phyloP scores from a whole-genome alignment of 352 stramenopile species.

The Globisporangium camurandrum region DNA sequence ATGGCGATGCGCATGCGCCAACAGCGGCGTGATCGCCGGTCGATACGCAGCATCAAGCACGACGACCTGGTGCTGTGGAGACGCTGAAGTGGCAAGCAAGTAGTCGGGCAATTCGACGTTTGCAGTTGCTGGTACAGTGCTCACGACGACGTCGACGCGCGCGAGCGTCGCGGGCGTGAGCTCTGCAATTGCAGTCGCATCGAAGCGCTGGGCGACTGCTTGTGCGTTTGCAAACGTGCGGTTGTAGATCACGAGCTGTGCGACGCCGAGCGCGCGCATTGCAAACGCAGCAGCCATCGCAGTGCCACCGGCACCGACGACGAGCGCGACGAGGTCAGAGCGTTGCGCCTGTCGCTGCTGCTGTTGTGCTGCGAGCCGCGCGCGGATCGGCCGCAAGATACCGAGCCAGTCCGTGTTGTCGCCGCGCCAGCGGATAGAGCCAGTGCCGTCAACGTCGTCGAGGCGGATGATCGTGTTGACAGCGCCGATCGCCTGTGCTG shows the following conservation, averaged over 20 bases:
- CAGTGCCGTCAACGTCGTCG: conserved; percentile 33
- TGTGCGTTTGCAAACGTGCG: conserved; percentile 91
- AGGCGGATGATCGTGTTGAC: conserved; percentile 95
- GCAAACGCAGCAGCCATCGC: conserved; percentile 94
- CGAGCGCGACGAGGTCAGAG: conserved; percentile 42
- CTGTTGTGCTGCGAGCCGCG: conserved; percentile 23
- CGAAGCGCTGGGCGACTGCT: conserved; percentile 85
- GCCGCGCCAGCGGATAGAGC: conserved; percentile 52
- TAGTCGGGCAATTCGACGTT: conserved; percentile 74
- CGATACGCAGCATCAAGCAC: conserved; percentile 98
- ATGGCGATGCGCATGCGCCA: conserved; percentile 81
- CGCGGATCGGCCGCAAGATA: conserved; percentile 90
- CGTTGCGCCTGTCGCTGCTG: conserved; percentile 11
- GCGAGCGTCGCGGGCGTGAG: conserved; percentile 39
- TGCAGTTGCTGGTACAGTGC: conserved; percentile 91
- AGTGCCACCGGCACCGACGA: conserved; percentile 91
- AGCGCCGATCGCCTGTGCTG: conserved; percentile 94
- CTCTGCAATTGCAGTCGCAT: conserved; percentile 56
- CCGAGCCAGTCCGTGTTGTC: conserved; percentile 99
- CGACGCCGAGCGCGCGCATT: conserved; percentile 77
- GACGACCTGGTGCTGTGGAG: conserved; percentile 37
- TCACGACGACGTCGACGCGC: conserved; percentile 89
- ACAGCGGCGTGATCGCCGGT: conserved; percentile 90
- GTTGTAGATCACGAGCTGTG: conserved; percentile 93
- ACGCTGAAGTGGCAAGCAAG: conserved; percentile 19